phyloP scores from a whole-genome alignment of 805 yeast genomes.

The Ogataea pignaliae region DNA sequence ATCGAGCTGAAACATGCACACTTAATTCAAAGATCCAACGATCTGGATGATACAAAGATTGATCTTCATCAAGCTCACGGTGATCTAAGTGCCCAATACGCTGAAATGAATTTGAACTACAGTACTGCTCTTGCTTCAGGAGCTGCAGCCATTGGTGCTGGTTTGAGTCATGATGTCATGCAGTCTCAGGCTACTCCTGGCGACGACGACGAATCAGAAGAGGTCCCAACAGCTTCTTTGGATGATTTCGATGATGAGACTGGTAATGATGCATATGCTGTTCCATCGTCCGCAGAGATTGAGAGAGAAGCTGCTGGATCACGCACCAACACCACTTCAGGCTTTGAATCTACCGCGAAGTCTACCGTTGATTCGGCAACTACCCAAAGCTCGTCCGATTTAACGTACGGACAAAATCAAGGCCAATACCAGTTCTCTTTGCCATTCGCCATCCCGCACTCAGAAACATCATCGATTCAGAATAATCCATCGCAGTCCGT shows the following conservation, averaged over 20 bases:
- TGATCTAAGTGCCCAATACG: slow-evolving; percentile 28
- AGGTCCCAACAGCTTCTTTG: slow-evolving; percentile 30
- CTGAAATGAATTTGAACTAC: slow-evolving; percentile 28
- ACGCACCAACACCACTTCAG: slow-evolving; percentile 19
- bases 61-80: slow-evolving; percentile 35
- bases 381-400: slow-evolving; percentile 41
- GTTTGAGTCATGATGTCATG: slow-evolving; percentile 7
- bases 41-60: slow-evolving; percentile 36
- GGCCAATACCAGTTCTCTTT: slow-evolving; percentile 24
- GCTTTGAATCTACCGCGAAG: slow-evolving; percentile 16
- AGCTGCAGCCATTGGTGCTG: slow-evolving; percentile 19
- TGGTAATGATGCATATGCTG: slow-evolving; percentile 21
- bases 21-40: slow-evolving; percentile 16
- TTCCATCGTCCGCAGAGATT: slow-evolving; percentile 13
- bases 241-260: slow-evolving; percentile 29
- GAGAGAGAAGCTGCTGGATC: slow-evolving; percentile 16
- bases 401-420: slow-evolving; percentile 27
- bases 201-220: slow-evolving; percentile 13
- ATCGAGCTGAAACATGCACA: slow-evolving; percentile 23
- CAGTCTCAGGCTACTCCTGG: not conserved
- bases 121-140: slow-evolving; percentile 27
- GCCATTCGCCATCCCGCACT: slow-evolving; percentile 61
- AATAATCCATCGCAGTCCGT: slow-evolving; percentile 91
- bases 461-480: slow-evolving; percentile 85
- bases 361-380: slow-evolving; percentile 37